These are phyloP conservation scores for Thalassiosira ordinaria DNA, from an alignment of 352 stramenopile genomes.

Conservation along the genomic window DNA sequence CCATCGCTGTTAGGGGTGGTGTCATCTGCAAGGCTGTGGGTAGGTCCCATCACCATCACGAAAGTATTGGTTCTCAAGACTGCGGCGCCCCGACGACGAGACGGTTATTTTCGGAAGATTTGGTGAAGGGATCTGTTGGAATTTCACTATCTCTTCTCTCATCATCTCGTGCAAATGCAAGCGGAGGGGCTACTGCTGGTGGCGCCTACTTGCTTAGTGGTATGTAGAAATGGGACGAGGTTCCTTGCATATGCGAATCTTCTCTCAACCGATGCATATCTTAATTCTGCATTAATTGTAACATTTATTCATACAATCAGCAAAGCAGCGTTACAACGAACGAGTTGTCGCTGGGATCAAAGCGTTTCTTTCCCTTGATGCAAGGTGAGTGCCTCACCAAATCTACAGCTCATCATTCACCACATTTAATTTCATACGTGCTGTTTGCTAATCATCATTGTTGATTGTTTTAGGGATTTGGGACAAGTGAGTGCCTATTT, in stretches of 20 bases:
- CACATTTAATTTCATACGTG: background rate
- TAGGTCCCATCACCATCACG: background rate
- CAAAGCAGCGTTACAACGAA: slow-evolving; percentile 83
- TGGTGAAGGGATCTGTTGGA: slow-evolving; percentile 24
- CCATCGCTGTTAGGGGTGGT: background rate
- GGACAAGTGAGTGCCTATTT: slow-evolving; percentile 66
- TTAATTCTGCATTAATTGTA: background rate
- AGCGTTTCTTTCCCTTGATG: slow-evolving; percentile 61
- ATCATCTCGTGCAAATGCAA: slow-evolving; percentile 47
- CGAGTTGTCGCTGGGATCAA: slow-evolving; percentile 71
- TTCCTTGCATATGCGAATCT: background rate
- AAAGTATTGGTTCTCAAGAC: background rate
- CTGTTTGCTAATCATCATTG: background rate
- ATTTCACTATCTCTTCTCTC: slow-evolving; percentile 20
- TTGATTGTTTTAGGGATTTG: slow-evolving; percentile 48
- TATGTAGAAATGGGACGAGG: slow-evolving; percentile 12
- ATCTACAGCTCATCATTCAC: background rate
- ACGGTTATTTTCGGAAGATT: slow-evolving; percentile 28
- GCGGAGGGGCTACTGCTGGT: slow-evolving; percentile 75
- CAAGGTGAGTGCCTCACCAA: slow-evolving; percentile 16
- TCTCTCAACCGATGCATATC: background rate
- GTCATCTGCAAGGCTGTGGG: background rate
- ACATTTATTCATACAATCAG: slow-evolving; percentile 27
- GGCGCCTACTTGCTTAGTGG: slow-evolving; percentile 74
- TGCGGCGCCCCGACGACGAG: background rate